Evolutionary conservation across 805 yeast species (phyloP).

Genomic region (Candida sonorensis): DNA sequence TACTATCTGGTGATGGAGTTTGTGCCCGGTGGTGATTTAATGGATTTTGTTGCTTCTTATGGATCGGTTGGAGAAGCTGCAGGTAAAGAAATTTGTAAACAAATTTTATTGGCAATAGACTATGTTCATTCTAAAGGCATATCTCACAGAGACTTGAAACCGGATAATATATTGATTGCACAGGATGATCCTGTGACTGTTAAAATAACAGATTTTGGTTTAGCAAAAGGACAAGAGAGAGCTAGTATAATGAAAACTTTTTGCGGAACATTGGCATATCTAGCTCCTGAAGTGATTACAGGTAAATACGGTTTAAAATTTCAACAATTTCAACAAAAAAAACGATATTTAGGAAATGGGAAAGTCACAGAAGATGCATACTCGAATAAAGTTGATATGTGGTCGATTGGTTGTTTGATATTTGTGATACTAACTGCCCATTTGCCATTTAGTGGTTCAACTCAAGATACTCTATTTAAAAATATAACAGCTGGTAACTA

Average conservation of each 20-base stretch:
- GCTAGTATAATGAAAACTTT: constrained; percentile 90
- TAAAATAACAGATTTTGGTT: constrained; percentile 94
- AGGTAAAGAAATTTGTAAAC: constrained; percentile 78
- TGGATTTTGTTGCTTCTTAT: constrained; percentile 93
- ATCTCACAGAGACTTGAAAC: constrained; percentile 94
- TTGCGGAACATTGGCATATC: constrained; percentile 95
- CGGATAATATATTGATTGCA: constrained; percentile 88
- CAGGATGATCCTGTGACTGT: constrained; percentile 85
- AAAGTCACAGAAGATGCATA: constrained; percentile 38
- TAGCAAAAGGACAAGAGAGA: constrained; percentile 83
- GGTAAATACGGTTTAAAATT: constrained; percentile 41
- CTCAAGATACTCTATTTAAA: constrained; percentile 77
- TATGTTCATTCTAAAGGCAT: constrained; percentile 88
- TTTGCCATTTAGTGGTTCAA: constrained; percentile 88
- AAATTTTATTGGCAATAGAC: constrained; percentile 73
- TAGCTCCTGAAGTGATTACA: constrained; percentile 87
- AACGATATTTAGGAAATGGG: constrained; percentile 28
- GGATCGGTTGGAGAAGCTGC: constrained; percentile 92
- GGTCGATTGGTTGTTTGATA: constrained; percentile 94
- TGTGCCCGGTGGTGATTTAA: constrained; percentile 93
- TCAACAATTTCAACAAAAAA: constrained; percentile 12
- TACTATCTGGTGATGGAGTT: constrained; percentile 93
- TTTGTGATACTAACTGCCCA: constrained; percentile 91
- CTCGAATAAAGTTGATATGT: constrained; percentile 88
- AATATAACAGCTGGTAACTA: constrained; percentile 74